Conservation (phyloP, 805 yeast genomes). For the Metschnikowia sp. region DNA sequence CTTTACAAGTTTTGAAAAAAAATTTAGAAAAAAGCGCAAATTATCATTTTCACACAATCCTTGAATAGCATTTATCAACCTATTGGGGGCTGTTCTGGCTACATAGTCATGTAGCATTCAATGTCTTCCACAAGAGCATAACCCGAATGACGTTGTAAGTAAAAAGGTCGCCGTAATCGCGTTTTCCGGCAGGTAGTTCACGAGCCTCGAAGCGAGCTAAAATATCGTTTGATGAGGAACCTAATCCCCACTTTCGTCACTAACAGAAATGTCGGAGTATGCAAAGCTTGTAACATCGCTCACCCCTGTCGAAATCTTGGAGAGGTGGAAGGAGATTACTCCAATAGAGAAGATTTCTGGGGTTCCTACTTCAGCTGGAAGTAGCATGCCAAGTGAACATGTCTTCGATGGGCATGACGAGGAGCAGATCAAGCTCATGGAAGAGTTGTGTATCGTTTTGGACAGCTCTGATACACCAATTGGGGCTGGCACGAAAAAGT, state of each 20-base stretch:
- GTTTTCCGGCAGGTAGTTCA: no score
- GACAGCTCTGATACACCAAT: conserved; percentile 84
- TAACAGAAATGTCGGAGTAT: conserved; percentile 28
- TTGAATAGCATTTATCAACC: no score
- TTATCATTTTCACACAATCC: no score
- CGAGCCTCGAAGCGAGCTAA: no score
- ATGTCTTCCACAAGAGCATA: no score
- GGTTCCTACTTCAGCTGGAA: conserved; percentile 38
- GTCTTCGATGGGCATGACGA: conserved; percentile 86
- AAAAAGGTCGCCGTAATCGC: background rate
- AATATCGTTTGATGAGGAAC: no score
- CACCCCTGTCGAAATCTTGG: conserved; percentile 47
- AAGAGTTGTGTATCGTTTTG: conserved; percentile 90
- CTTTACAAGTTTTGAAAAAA: no score
- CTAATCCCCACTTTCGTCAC: no score
- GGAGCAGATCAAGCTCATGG: conserved; percentile 94
- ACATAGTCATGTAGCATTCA: no score
- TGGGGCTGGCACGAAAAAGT: conserved; percentile 92
- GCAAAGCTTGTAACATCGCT: conserved; percentile 54
- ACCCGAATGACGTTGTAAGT: background rate
- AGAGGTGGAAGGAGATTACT: conserved; percentile 62
- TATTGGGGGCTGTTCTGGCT: no score
- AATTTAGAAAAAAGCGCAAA: no score
- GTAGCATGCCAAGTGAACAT: conserved; percentile 22
- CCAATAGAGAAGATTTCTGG: conserved; percentile 63